Base-by-base conservation (phyloP, 805 yeast genomes). In the Ogataea methylovora region DNA sequence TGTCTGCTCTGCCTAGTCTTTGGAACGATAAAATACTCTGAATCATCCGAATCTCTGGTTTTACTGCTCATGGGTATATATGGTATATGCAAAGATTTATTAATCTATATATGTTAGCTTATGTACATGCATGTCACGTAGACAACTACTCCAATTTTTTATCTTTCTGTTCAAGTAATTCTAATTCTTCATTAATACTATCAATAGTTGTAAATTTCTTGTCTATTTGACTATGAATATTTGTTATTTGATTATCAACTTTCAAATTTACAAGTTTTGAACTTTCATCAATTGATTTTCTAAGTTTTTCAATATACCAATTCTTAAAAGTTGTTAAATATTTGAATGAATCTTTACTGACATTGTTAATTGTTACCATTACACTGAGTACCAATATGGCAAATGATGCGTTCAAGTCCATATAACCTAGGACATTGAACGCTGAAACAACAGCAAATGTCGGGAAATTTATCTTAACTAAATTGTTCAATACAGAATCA, bases 381-480 rank as follows among this genome's bases (percentile, higher is more conserved):
- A 53, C 32, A 34, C 56, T 50, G 20, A 56, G 44, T 14, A 44
- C 43, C 17, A 53, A 40, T 11, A 56, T 20, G 1, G 61, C 58
- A 32, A 48, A 35, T 3, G 48, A 46, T 4, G 52, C 39, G 36
- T 56, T 52, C 32, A 56, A 32, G 13, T 50, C 42, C 29, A 56
- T 43, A 25, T 44, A 46, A 37, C 45, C 47, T 25, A 51, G 33
- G 12, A 54, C 38, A 35, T 48, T 46, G n/a, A 59, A 57, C 11
- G 46, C 29, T 4, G 52, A 45, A 5, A 46, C 36, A 10, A 53
- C 22, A 3, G 40, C 35, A 30, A 52, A 46, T 8, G 50, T 48
- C 1, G 58, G 57, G 11, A 54, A 40, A 19, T 52, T 49, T 25
- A 52, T 42, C 14, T 45, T 40, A 26, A 46, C 43, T n/a, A 51